phyloP scores from a whole-genome alignment of 148 eudicot genomes.

The Camellia lanceoleosa region DNA sequence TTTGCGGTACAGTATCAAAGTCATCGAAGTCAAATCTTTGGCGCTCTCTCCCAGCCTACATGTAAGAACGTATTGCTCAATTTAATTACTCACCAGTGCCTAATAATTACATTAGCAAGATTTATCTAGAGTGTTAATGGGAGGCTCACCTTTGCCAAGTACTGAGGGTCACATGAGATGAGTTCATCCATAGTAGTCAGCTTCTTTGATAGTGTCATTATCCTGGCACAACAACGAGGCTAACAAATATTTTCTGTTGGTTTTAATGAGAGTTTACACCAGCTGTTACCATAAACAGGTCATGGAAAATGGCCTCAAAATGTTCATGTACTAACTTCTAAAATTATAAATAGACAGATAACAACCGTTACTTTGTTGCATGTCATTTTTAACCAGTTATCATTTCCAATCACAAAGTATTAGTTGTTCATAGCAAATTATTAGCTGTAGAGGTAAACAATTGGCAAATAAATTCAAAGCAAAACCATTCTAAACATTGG shows the following conservation, averaged over 20 bases:
- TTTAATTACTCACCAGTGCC: too few species aligned
- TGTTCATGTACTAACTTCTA: neutral
- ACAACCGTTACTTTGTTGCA: neutral
- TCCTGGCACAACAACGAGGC: constrained; percentile 34
- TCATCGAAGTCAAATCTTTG: constrained; percentile 86
- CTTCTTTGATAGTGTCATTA: constrained; percentile 82
- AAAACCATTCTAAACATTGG: neutral
- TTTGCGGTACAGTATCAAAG: constrained; percentile 72
- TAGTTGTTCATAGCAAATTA: neutral
- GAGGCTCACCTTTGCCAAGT: constrained; percentile 65
- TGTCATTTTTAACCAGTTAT: neutral
- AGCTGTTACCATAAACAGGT: neutral
- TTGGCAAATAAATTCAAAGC: neutral
- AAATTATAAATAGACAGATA: neutral
- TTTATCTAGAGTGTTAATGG: neutral
- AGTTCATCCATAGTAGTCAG: constrained; percentile 67
- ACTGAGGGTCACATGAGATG: constrained; percentile 69
- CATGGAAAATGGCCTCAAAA: neutral
- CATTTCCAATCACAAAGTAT: neutral
- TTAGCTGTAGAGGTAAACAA: neutral
- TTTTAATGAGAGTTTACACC: neutral
- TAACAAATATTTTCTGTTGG: neutral
- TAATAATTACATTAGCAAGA: neutral
- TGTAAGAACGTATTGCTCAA: neutral
- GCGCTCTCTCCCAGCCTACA: constrained; percentile 83